phyloP scores from a whole-genome alignment of 495 filamentous ascomycete species.

The Trichoderma erinaceum region DNA sequence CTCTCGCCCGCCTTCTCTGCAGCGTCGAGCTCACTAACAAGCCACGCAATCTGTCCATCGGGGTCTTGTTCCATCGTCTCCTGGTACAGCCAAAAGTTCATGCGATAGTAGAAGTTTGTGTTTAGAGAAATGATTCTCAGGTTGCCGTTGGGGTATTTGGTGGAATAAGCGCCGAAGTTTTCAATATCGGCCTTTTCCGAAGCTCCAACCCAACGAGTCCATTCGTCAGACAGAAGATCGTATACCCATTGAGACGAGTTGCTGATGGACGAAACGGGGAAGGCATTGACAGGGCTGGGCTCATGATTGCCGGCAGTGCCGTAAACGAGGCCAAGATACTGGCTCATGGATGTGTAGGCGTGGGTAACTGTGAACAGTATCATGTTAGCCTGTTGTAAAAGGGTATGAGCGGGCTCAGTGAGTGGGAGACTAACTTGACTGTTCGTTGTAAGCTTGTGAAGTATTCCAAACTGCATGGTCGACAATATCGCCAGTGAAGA shows the following conservation, averaged over 20 bases:
- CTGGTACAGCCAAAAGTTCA: slow-evolving; percentile 49
- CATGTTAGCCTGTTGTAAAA: background rate
- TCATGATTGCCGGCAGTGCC: slow-evolving; percentile 53
- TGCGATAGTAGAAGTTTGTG: slow-evolving; percentile 51
- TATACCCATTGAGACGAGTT: slow-evolving; percentile 47
- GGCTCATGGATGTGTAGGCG: slow-evolving; percentile 37
- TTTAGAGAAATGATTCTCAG: slow-evolving; percentile 54
- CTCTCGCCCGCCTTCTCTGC: slow-evolving; percentile 46
- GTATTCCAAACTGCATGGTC: slow-evolving; percentile 41
- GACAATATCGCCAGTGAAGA: slow-evolving; percentile 47
- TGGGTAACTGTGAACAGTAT: slow-evolving; percentile 29
- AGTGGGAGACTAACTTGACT: background rate
- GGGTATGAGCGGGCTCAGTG: slow-evolving; percentile 19
- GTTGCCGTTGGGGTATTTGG: slow-evolving; percentile 33
- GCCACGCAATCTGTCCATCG: slow-evolving; percentile 42
- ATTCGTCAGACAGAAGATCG: slow-evolving; percentile 40
- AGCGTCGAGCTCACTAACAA: slow-evolving; percentile 44
- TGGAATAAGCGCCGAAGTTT: slow-evolving; percentile 47
- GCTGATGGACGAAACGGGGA: slow-evolving; percentile 33
- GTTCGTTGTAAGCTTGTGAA: slow-evolving; percentile 15
- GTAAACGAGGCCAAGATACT: slow-evolving; percentile 39
- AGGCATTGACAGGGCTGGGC: slow-evolving; percentile 45
- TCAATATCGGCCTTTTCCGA: slow-evolving; percentile 27
- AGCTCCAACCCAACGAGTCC: slow-evolving; percentile 40
- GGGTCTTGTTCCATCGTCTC: slow-evolving; percentile 46